Base-by-base conservation (phyloP, 2,329 filamentous ascomycete species). In the Aspergillus piperis region DNA sequence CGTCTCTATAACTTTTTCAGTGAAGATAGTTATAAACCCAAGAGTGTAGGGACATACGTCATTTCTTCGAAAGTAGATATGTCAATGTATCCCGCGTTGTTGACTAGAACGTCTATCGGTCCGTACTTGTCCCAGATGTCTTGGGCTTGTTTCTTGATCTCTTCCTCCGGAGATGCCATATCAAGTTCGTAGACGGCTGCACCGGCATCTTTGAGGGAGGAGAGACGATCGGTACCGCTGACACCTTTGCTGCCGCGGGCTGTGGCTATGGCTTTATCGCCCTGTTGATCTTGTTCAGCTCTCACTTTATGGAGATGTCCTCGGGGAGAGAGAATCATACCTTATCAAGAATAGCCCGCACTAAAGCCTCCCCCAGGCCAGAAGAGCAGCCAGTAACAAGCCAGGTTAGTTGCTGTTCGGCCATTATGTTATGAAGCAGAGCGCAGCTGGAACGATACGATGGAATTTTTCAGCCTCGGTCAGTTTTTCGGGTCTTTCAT, bases 51-150 rank as follows among this genome's bases (percentile, higher is more conserved):
- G n/a, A 23, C 19, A 2, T 23, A 44, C 41, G 10, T 44, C 19
- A 44, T 44, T 3, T 21, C 51, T 41, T 48, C 60, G 41, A 51
- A 64, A 2, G 17, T 59, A 38, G n/a, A 54, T 48, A 44, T 58
- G 8, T 32, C 41, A 5, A 44, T 23, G 19, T 44, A 44, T 5
- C 41, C 41, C 2, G 41, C 41, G 19, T 44, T 44, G 41, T 44
- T 44, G 19, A 44, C 41, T 3, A 44, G 41, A 19, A 44, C 41
- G 7, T 44, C 41, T 17, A 44, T 23, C 1, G 41, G 41, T 13
- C 41, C 41, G n/a, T 21, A 44, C 4, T 19, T 44, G 10, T 44
- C 41, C 41, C 41, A 44, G 41, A 44, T 23, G 1, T 44, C 41
- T 11, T 23, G 10, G 11, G 41, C 41, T 6, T 44, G 19, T 23